These are phyloP conservation scores for Botrytis aclada DNA, from an alignment of 2,329 filamentous ascomycete species.

Conservation along the genomic window DNA sequence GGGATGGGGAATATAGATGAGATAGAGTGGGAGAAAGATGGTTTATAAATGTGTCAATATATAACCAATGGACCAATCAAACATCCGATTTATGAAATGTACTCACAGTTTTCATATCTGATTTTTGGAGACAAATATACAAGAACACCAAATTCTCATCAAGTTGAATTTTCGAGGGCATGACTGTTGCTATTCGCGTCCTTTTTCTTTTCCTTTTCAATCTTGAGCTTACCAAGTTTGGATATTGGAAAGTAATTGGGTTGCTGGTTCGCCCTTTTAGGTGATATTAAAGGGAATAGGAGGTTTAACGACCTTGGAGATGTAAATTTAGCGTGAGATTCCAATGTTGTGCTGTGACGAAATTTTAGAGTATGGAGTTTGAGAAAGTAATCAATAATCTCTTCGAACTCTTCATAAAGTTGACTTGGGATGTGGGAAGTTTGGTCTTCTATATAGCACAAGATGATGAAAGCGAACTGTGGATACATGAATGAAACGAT, in stretches of 20 bases:
- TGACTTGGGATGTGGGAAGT: background rate
- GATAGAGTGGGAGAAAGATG: background rate
- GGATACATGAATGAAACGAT: constrained; percentile 6
- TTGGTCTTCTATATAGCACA: background rate
- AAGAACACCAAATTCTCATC: constrained; percentile 44
- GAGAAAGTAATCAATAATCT: background rate
- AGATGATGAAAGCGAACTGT: constrained; percentile 12
- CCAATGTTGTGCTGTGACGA: background rate
- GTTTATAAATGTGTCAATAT: background rate
- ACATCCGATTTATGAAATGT: too few species aligned
- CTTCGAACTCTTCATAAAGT: background rate
- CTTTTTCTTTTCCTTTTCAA: too few species aligned
- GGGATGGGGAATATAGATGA: background rate
- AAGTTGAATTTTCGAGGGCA: constrained; percentile 41
- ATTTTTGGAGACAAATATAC: constrained; percentile 42
- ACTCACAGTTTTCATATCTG: constrained; percentile 41
- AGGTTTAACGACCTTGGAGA: background rate
- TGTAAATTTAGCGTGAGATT: too few species aligned
- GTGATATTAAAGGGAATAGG: background rate
- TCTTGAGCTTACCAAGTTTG: background rate
- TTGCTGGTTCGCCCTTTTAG: background rate
- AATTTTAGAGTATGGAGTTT: background rate
- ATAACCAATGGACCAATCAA: background rate
- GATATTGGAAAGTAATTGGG: background rate
- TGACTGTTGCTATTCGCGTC: constrained; percentile 19